Evolutionary conservation across 345 rosid species (phyloP).

Genomic region (Brassica incana): DNA sequence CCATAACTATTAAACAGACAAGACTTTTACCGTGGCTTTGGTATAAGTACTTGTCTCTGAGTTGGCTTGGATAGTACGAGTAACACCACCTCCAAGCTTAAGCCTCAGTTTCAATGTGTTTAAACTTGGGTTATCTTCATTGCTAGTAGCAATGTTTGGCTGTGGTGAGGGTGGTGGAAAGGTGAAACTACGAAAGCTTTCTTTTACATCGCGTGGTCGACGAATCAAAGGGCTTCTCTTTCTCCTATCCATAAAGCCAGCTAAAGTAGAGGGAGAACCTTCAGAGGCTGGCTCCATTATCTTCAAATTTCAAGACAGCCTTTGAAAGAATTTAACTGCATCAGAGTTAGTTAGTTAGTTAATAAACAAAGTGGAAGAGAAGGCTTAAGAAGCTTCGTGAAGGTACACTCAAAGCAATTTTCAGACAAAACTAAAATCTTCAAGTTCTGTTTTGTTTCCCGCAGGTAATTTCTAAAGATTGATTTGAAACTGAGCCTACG

Average conservation of each 20-base stretch:
- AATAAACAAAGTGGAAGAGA: not conserved
- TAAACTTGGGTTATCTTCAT: conserved; percentile 38
- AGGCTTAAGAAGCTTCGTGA: too few species aligned
- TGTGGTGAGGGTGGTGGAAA: conserved; percentile 40
- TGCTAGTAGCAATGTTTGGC: conserved; percentile 29
- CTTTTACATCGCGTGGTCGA: conserved; percentile 45
- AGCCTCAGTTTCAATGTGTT: conserved; percentile 64
- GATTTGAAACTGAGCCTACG: not conserved
- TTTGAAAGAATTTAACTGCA: not conserved
- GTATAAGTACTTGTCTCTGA: conserved; percentile 30
- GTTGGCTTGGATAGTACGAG: conserved; percentile 52
- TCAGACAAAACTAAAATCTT: not conserved
- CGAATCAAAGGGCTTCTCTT: conserved; percentile 55
- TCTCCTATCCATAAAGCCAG: conserved; percentile 45
- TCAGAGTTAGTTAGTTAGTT: conserved; percentile 43
- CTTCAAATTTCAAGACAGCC: not conserved
- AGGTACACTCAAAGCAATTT: not conserved
- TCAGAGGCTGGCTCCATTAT: conserved; percentile 50
- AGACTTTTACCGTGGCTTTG: conserved; percentile 17
- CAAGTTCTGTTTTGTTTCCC: not conserved
- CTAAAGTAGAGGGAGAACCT: conserved; percentile 33
- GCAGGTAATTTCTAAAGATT: not conserved
- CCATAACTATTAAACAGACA: not conserved
- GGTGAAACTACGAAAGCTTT: conserved; percentile 25
- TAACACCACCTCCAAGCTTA: conserved; percentile 56